Evolutionary conservation across 495 filamentous ascomycete genomes (phyloP), one percentile per base, ranked within the genome.

Genomic region (Penicillium pancosmium): DNA sequence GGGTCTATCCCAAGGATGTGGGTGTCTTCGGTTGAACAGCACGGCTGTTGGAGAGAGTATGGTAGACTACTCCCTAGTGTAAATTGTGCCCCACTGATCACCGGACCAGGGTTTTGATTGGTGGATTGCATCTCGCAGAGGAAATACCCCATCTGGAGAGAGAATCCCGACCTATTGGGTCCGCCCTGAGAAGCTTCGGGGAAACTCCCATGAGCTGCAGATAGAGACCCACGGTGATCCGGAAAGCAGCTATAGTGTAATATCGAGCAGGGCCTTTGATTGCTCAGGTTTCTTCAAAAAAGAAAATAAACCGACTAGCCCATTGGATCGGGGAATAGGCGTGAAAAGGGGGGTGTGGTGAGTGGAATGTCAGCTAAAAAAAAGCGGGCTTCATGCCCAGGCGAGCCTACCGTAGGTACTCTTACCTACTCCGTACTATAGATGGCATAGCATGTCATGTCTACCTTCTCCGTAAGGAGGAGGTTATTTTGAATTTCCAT

Each of bases 181-280:
- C 27, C 21, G 21, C 13, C 9, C 34, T 21, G 49, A 13, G 27
- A 36, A 35, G 16, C 23, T 33, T 51, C 49, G 49, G 49, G 33
- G 49, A 18, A 34, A 51, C 33, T 25, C 11, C 49, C 54, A 60
- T 62, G 60, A 55, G 62, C 33, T 60, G 56, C 49, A 57, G 56
- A 27, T 12, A 21, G 64, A 31, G 27, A 60, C 48, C 60, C 57
- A 60, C 41, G 60, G 60, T 51, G 50, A 66, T 66, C 64, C 41
- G 60, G 54, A 66, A 57, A 63, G 47, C 23, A 25, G 19, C 51
- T 35, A 23, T 27, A 43, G 25, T 54, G 35, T 54, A 36, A 54
- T 61, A 51, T 50, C 48, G 19, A 49, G 8, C 1, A 18, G 7
- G 3, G 27, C 27, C 16, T 12, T 33, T 50, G 51, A 54, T 60